Conservation (phyloP, 2,329 filamentous ascomycete genomes). For the Neophaeococcomyces aloes region DNA sequence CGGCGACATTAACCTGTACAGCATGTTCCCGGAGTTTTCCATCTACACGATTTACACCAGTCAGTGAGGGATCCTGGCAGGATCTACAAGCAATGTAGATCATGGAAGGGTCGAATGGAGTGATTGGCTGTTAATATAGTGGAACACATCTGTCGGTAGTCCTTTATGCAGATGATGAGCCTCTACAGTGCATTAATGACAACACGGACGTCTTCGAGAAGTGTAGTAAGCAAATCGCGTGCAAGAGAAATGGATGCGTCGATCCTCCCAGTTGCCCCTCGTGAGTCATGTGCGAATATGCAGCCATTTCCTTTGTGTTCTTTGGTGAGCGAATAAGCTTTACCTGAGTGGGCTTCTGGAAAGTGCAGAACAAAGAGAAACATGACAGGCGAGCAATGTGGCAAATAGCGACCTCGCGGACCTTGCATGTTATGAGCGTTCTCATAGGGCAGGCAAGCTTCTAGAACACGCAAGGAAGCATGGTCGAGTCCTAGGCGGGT, state of each 20-base stretch:
- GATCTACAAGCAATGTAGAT: not conserved
- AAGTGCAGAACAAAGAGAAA: conserved; percentile 1
- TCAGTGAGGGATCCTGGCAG: too few species aligned
- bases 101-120: not conserved
- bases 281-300: not conserved
- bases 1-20: not conserved
- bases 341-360: not conserved
- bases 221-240: too few species aligned
- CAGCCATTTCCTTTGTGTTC: not conserved
- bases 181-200: too few species aligned
- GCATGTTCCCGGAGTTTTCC: not conserved
- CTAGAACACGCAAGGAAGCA: conserved; percentile 6
- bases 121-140: not conserved
- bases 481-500: conserved; percentile 2
- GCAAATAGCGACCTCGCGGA: not conserved
- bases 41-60: too few species aligned
- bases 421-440: not conserved
- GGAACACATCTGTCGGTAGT: not conserved
- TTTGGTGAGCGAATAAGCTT: not conserved
- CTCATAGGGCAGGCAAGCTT: conserved; percentile 6
- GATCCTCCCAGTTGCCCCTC: too few species aligned
- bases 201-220: too few species aligned
- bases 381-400: conserved; percentile 2
- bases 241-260: too few species aligned
- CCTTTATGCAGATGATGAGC: not conserved